Base-by-base conservation (phyloP, 2,329 filamentous ascomycete genomes). In the Epichloe uncinata region DNA sequence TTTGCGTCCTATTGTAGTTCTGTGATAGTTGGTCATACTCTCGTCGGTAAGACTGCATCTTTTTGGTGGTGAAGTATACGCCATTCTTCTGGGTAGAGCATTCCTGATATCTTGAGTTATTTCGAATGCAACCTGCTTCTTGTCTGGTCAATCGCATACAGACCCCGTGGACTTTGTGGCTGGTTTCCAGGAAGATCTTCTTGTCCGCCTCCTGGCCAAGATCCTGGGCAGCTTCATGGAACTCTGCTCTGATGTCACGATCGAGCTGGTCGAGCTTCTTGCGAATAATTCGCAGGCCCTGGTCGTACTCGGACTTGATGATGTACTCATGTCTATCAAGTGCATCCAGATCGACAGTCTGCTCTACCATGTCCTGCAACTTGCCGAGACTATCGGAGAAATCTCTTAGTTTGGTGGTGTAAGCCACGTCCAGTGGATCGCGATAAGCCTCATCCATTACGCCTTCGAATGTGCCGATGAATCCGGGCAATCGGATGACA, bases 31-130 rank as follows among this genome's bases (percentile, higher is more conserved):
- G 90, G 61, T 98, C 91, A 57, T 95, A 89, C 60, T 98, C 91
- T 48, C 91, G 81, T 34, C 93, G 84, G 59, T 90, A 79, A 26
- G 81, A 77, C 61, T 89, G 84, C 58, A 98, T 74, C 34, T 77
- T 81, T 81, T 81, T 82, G 3, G 93, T 98, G 1, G 93, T 97
- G 67, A 98, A 98, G 70, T 93, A 98, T 50, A 97, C 93, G 42
- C 93, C 93, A 64, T 96, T 98, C 75, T 98, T 98, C 69, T 97
- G 93, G 0, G 94, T 98, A 0, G 90, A 95, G 65, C 89, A 95
- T 66, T 98, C 93, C 60, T 91, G 85, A 60, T 97, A 98, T 46
- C 82, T 75, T 52, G 81, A 82, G 63, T 93, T 95, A 67, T 94
- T 94, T 53, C 93, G 84, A 58, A 98, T 98, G 60, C 87, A 94